These are phyloP conservation scores for Fusarium chuoi DNA, from an alignment of 2,329 filamentous ascomycete genomes.

Conservation along the genomic window DNA sequence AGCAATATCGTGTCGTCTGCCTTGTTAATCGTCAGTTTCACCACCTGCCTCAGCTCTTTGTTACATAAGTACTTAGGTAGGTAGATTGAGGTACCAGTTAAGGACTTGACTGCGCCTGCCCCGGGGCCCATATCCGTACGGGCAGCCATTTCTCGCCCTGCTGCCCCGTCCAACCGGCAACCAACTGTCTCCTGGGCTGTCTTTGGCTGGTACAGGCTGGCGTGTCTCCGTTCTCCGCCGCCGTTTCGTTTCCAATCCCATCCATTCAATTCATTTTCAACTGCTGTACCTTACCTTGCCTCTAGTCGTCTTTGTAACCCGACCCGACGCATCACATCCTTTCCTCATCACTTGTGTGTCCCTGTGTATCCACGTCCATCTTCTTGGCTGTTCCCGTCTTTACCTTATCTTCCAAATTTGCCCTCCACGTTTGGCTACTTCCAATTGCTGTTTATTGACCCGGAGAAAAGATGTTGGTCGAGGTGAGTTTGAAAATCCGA, in stretches of 20 bases:
- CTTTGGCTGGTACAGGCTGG: slow-evolving; percentile 4
- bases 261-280: slow-evolving; percentile 24
- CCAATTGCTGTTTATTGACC: slow-evolving; percentile 17
- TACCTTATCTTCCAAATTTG: slow-evolving; percentile 10
- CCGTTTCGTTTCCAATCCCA: slow-evolving; percentile 18
- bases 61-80: too few relatives aligned
- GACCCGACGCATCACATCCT: slow-evolving; percentile 12
- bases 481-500: slow-evolving; percentile 47
- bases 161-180: slow-evolving; percentile 19
- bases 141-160: slow-evolving; percentile 4
- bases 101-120: slow-evolving; percentile 13
- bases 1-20: slow-evolving; percentile 5
- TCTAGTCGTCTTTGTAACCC: slow-evolving; percentile 28
- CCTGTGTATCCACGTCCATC: slow-evolving; percentile 12
- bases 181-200: slow-evolving; percentile 15
- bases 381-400: slow-evolving; percentile 21
- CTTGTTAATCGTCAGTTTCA: background rate
- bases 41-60: slow-evolving; percentile 15
- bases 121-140: background rate
- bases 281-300: background rate
- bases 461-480: slow-evolving; percentile 49
- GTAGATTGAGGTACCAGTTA: background rate
- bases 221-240: slow-evolving; percentile 31
- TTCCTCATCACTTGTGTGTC: slow-evolving; percentile 21
- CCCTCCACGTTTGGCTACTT: slow-evolving; percentile 3